phyloP scores from a whole-genome alignment of 345 rosid genomes.

The Hibiscus mutabilis region DNA sequence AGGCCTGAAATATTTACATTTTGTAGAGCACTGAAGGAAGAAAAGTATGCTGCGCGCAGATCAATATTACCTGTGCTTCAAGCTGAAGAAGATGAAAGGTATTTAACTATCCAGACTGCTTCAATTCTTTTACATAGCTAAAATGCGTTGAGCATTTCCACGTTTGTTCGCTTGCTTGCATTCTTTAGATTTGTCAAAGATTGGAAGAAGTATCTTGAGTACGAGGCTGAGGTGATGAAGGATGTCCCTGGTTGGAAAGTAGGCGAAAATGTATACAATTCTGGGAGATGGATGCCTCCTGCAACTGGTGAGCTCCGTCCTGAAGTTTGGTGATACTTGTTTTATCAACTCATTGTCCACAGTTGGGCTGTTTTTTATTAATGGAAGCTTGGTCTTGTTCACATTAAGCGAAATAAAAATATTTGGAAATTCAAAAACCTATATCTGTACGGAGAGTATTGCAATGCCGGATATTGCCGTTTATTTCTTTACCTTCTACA shows the following conservation, averaged over 20 bases:
- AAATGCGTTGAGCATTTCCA: background rate
- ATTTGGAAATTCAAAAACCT: background rate
- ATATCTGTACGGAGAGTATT: background rate
- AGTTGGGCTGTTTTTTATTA: background rate
- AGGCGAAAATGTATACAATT: slow-evolving; percentile 87
- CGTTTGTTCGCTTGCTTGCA: background rate
- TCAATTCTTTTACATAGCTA: background rate
- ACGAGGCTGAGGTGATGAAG: slow-evolving; percentile 96
- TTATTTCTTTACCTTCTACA: background rate
- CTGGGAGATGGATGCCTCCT: too few species aligned
- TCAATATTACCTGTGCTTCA: slow-evolving; percentile 86
- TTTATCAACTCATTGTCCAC: background rate
- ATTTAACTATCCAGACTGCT: background rate
- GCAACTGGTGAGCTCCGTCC: slow-evolving; percentile 99
- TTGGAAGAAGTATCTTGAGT: slow-evolving; percentile 94
- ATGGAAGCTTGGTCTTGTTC: slow-evolving; percentile 1
- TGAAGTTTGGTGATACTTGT: slow-evolving; percentile 70
- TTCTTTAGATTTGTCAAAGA: slow-evolving; percentile 73
- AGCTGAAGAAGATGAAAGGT: slow-evolving; percentile 99
- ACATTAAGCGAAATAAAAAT: slow-evolving; percentile 1
- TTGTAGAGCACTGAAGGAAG: slow-evolving; percentile 85
- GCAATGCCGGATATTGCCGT: background rate
- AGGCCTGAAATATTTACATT: slow-evolving; percentile 6
- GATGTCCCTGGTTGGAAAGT: slow-evolving; percentile 99
- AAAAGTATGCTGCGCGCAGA: slow-evolving; percentile 84